Conservation (phyloP, 139 green algal species). For the Micractinium sp. region DNA sequence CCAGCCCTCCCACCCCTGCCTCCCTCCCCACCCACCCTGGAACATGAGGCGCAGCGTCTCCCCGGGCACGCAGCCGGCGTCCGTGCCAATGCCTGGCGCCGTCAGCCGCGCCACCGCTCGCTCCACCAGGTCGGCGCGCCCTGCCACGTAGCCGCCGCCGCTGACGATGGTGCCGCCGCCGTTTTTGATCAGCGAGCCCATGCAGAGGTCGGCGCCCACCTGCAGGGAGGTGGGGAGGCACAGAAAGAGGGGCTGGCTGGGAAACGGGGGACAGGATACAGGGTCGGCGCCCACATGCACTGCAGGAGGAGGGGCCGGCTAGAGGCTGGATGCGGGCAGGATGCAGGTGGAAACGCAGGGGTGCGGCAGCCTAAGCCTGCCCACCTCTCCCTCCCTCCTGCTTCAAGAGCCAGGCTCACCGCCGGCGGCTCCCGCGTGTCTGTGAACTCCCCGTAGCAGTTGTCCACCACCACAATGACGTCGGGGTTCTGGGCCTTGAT, state of each 20-base stretch:
- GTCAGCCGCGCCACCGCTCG: conserved; percentile 78
- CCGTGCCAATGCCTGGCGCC: conserved; percentile 87
- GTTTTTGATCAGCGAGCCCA: conserved; percentile 97
- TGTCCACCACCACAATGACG: conserved; percentile 92
- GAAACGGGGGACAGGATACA: too few species aligned
- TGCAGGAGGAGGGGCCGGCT: too few species aligned
- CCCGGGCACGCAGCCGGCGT: conserved; percentile 80
- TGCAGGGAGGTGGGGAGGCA: too few species aligned
- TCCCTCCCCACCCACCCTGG: conserved; percentile 72
- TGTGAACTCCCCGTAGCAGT: conserved; percentile 99
- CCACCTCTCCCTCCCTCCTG: not conserved
- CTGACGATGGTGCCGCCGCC: conserved; percentile 89
- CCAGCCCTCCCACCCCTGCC: too few species aligned
- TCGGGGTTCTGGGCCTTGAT: conserved; percentile 70
- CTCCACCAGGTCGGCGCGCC: conserved; percentile 76
- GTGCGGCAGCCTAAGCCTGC: not conserved
- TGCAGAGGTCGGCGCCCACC: conserved; percentile 92
- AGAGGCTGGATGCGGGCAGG: not conserved
- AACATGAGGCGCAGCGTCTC: conserved; percentile 85
- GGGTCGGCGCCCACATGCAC: too few species aligned
- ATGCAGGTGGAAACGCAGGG: too few species aligned
- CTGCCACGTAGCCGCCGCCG: conserved; percentile 94
- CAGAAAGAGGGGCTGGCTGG: too few species aligned
- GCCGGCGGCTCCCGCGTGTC: conserved; percentile 83
- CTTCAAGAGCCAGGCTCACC: conserved; percentile 13